These are phyloP conservation scores for Kuraishia hungarica DNA, from an alignment of 805 yeast genomes.

Conservation along the genomic window DNA sequence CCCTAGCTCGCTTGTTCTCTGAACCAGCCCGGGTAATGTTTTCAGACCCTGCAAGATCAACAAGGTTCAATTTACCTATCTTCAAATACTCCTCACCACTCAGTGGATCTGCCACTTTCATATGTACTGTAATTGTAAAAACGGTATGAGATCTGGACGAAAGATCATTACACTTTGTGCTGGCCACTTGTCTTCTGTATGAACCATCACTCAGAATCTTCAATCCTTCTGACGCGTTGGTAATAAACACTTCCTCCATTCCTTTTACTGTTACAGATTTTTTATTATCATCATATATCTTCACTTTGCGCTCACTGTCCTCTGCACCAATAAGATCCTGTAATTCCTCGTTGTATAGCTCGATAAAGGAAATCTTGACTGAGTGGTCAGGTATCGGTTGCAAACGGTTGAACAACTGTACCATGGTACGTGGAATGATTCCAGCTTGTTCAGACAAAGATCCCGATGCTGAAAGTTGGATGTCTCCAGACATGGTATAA, in stretches of 20 bases:
- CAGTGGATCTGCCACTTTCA: conserved; percentile 38
- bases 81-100: conserved; percentile 43
- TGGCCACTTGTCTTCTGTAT: conserved; percentile 59
- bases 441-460: conserved; percentile 45
- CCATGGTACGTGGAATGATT: conserved; percentile 51
- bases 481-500: conserved; percentile 68
- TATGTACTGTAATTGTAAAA: conserved; percentile 56
- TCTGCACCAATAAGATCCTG: conserved; percentile 49
- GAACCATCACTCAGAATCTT: conserved; percentile 48
- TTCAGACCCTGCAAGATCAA: conserved; percentile 90
- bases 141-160: conserved; percentile 79
- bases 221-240: conserved; percentile 42
- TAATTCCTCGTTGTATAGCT: conserved; percentile 81
- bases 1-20: conserved; percentile 71
- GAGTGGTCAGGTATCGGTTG: conserved; percentile 43
- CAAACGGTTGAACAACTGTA: conserved; percentile 44
- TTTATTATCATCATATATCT: conserved; percentile 45
- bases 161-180: conserved; percentile 68
- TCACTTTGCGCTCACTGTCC: conserved; percentile 38
- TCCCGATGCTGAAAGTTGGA: conserved; percentile 23
- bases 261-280: conserved; percentile 46
- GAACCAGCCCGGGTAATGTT: conserved; percentile 83
- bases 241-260: conserved; percentile 44
- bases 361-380: conserved; percentile 75
- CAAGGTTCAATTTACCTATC: conserved; percentile 66